phyloP scores from a whole-genome alignment of 768 basidiomycete genomes.

The Lactarius sp. region DNA sequence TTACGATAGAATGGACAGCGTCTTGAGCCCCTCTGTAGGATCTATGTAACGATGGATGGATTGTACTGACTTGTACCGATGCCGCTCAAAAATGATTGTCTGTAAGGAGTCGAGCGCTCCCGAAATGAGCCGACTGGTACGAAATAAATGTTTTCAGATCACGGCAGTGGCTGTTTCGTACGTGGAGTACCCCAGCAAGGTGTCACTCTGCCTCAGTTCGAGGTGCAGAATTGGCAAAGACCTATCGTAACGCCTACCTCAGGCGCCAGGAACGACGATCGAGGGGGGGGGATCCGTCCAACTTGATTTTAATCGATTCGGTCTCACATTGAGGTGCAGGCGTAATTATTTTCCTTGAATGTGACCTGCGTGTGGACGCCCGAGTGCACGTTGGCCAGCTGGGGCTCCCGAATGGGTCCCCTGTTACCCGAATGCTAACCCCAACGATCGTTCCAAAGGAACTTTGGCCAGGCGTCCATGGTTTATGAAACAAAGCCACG shows the following conservation, averaged over 20 bases:
- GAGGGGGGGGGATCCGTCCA: background rate
- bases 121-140: background rate
- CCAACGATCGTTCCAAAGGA: no score
- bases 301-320: background rate
- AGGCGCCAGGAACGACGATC: background rate
- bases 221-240: background rate
- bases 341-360: background rate
- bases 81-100: background rate
- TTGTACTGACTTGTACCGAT: background rate
- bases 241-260: background rate
- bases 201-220: background rate
- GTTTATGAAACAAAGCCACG: no score
- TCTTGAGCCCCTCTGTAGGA: slow-evolving; percentile 2
- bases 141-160: background rate
- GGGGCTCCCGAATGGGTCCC: background rate
- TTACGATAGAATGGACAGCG: slow-evolving; percentile 3
- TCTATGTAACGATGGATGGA: slow-evolving; percentile 3
- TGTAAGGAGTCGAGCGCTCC: background rate
- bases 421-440: no score
- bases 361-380: background rate
- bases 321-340: background rate
- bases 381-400: background rate
- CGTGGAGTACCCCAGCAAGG: no score
- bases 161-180: background rate
- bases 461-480: no score